Conservation (phyloP, 148 eudicot genomes). For the Vaccinium darrowii region DNA sequence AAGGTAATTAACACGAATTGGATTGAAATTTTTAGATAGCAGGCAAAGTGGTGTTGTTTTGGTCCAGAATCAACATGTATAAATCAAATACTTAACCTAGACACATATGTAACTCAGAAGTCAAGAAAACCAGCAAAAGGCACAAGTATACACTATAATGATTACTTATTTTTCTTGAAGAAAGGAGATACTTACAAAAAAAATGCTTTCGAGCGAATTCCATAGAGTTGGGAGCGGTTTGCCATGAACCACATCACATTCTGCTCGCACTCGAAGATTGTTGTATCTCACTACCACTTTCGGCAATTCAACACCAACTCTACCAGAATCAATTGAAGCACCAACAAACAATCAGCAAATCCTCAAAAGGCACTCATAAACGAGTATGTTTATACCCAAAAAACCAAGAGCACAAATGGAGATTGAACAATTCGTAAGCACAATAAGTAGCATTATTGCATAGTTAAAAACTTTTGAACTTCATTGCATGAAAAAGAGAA, state of each 20-base stretch:
- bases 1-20: background rate
- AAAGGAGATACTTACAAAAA: slow-evolving; percentile 39
- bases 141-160: background rate
- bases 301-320: slow-evolving; percentile 72
- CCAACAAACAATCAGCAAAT: too few relatives aligned
- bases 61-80: background rate
- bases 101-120: background rate
- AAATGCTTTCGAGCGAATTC: background rate
- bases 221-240: slow-evolving; percentile 50
- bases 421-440: too few relatives aligned
- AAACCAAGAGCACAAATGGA: too few relatives aligned
- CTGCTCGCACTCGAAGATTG: slow-evolving; percentile 58
- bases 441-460: too few relatives aligned
- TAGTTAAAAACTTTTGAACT: too few relatives aligned
- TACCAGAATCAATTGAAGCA: slow-evolving; percentile 23
- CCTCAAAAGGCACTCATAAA: too few relatives aligned
- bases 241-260: slow-evolving; percentile 73
- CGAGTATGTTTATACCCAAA: background rate
- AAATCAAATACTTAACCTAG: background rate
- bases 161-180: background rate
- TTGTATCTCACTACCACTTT: slow-evolving; percentile 61
- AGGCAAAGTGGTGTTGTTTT: background rate
- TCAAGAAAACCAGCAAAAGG: background rate
- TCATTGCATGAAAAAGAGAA: too few relatives aligned
- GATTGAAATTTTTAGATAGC: background rate